Conservation (phyloP, 2,329 filamentous ascomycete genomes). For the Lojkania enalia region DNA sequence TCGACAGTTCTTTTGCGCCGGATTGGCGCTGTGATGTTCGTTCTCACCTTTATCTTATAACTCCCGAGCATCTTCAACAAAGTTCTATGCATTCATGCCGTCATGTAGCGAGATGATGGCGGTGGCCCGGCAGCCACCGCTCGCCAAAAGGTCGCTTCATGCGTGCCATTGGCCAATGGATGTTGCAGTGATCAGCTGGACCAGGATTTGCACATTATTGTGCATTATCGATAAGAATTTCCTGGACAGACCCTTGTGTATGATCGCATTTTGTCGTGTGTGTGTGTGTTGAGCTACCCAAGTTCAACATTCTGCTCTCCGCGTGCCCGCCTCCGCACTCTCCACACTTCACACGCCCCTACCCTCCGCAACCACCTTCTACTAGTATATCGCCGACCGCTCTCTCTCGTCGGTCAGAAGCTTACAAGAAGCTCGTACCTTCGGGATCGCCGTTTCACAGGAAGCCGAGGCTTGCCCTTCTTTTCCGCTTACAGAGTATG, state of each 20-base stretch:
- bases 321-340: slow-evolving; percentile 5
- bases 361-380: slow-evolving; percentile 1
- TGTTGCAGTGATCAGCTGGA: slow-evolving; percentile 30
- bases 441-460: slow-evolving; percentile 37
- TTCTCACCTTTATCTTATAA: no score
- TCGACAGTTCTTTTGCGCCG: no score
- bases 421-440: slow-evolving; percentile 3
- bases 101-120: no score
- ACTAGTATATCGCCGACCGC: no score
- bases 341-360: slow-evolving; percentile 15
- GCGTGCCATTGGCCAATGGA: slow-evolving; percentile 25
- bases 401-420: no score
- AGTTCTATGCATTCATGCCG: no score
- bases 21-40: no score
- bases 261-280: slow-evolving; percentile 22
- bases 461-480: slow-evolving; percentile 37
- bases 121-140: no score
- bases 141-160: background rate
- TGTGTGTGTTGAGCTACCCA: slow-evolving; percentile 15
- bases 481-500: slow-evolving; percentile 24
- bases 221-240: slow-evolving; percentile 31
- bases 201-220: slow-evolving; percentile 14
- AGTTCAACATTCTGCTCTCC: slow-evolving; percentile 25
- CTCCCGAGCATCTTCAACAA: no score
- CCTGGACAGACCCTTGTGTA: slow-evolving; percentile 19